phyloP scores from a whole-genome alignment of 805 yeast species.

The Wickerhamiella nectarea region DNA sequence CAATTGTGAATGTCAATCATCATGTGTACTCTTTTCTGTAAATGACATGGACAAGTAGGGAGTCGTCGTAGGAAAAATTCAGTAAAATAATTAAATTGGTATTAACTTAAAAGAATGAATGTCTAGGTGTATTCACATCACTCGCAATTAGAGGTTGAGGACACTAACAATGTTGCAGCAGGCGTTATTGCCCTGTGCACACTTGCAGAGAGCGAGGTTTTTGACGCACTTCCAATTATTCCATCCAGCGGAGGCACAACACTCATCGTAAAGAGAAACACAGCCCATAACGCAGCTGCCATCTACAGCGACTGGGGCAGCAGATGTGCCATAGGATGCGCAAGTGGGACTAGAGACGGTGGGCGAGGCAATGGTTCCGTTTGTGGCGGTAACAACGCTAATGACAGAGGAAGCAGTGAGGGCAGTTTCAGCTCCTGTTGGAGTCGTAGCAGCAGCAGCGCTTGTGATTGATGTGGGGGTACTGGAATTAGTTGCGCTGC shows the following conservation, averaged over 20 bases:
- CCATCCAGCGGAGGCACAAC: slow-evolving; percentile 10
- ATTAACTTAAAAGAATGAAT: slow-evolving; percentile 2
- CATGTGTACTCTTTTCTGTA: too few relatives aligned
- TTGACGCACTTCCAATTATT: slow-evolving; percentile 13
- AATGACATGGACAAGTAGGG: too few relatives aligned
- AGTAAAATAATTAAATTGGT: background rate
- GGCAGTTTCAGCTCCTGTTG: background rate
- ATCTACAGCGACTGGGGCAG: slow-evolving; percentile 12
- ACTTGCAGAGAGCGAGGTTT: slow-evolving; percentile 16
- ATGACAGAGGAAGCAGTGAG: background rate
- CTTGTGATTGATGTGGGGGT: background rate
- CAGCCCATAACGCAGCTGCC: slow-evolving; percentile 20
- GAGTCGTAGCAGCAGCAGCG: background rate
- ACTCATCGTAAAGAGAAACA: slow-evolving; percentile 9
- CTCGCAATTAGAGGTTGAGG: background rate
- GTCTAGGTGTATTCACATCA: background rate
- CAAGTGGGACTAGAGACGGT: slow-evolving; percentile 9
- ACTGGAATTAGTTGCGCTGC: background rate
- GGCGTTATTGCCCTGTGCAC: slow-evolving; percentile 17
- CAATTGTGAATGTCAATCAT: too few relatives aligned
- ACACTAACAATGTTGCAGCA: slow-evolving; percentile 12
- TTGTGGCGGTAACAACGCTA: background rate
- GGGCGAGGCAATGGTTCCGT: background rate
- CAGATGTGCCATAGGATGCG: slow-evolving; percentile 8
- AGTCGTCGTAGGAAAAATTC: too few relatives aligned